Percentiles rank a stretch among this genome's conserved stretches.
Conservation (phyloP, 495 filamentous ascomycete species). For the Lepraria neglecta region DNA sequence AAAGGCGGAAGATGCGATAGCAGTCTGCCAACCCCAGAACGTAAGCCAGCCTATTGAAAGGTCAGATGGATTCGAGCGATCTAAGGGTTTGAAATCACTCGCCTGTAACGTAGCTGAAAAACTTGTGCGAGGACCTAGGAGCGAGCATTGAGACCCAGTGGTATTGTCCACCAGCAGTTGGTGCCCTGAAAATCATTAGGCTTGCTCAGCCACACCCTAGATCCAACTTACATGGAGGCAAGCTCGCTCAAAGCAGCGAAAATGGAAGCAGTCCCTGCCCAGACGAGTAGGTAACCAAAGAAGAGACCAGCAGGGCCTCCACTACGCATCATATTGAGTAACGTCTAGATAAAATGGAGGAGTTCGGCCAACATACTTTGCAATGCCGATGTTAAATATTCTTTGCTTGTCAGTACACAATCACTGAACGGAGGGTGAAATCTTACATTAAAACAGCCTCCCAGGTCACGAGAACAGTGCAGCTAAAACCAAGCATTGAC, state of each 20-base stretch:
- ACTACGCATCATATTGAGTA: slow-evolving; percentile 30
- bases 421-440: neutral
- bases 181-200: slow-evolving; percentile 18
- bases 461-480: slow-evolving; percentile 16
- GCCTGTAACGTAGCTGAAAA: slow-evolving; percentile 44
- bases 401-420: neutral
- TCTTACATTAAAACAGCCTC: slow-evolving; percentile 15
- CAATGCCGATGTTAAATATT: slow-evolving; percentile 2
- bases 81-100: neutral
- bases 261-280: slow-evolving; percentile 35
- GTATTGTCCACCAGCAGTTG: slow-evolving; percentile 42
- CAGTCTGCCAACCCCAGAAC: slow-evolving; percentile 35
- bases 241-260: slow-evolving; percentile 37
- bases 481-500: slow-evolving; percentile 16
- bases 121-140: slow-evolving; percentile 33
- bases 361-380: neutral
- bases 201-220: neutral
- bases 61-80: neutral
- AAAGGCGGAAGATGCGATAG: slow-evolving; percentile 31
- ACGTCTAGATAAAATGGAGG: slow-evolving; percentile 6
- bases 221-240: slow-evolving; percentile 34
- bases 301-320: slow-evolving; percentile 49
- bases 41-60: slow-evolving; percentile 39
- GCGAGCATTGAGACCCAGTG: slow-evolving; percentile 43
- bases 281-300: slow-evolving; percentile 48